phyloP scores from a whole-genome alignment of 2,329 filamentous ascomycete species.

The Gaeumannomyces tritici region DNA sequence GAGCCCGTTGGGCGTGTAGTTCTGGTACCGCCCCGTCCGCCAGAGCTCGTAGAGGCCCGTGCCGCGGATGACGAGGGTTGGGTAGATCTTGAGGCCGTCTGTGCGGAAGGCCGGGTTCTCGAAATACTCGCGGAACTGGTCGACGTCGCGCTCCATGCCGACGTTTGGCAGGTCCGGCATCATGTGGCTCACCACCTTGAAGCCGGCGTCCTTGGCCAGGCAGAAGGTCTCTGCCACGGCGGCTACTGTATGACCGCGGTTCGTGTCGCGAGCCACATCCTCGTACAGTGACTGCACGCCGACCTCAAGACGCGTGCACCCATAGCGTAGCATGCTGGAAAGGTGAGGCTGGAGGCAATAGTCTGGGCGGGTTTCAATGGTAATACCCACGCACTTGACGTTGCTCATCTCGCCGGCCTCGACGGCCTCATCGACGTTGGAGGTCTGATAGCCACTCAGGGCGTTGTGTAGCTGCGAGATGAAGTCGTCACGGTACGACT shows the following conservation, averaged over 20 bases:
- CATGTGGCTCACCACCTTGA: slow-evolving; percentile 99
- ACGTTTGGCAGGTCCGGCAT: slow-evolving; percentile 98
- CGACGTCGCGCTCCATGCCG: slow-evolving; percentile 93
- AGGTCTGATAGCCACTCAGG: slow-evolving; percentile 88
- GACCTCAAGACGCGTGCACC: slow-evolving; percentile 87
- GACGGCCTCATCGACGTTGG: slow-evolving; percentile 91
- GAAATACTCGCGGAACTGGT: slow-evolving; percentile 97
- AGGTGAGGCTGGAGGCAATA: slow-evolving; percentile 96
- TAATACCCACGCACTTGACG: slow-evolving; percentile 96
- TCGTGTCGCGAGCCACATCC: slow-evolving; percentile 96
- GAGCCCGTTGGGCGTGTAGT: slow-evolving; percentile 94
- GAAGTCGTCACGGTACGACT: slow-evolving; percentile 84
- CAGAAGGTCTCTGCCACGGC: slow-evolving; percentile 95
- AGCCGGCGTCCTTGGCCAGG: slow-evolving; percentile 93
- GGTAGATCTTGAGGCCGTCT: slow-evolving; percentile 96
- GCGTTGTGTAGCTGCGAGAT: slow-evolving; percentile 96
- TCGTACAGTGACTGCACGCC: slow-evolving; percentile 97
- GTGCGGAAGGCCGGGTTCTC: slow-evolving; percentile 94
- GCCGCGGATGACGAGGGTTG: slow-evolving; percentile 91
- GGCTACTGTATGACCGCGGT: slow-evolving; percentile 90
- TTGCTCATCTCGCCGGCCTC: slow-evolving; percentile 92
- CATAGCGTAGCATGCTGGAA: slow-evolving; percentile 93
- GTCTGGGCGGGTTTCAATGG: slow-evolving; percentile 93
- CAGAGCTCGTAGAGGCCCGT: slow-evolving; percentile 96
- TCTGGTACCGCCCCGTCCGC: slow-evolving; percentile 94